Evolutionary conservation across 2,329 filamentous ascomycete species (phyloP).

Genomic region (Aspergillus latus): DNA sequence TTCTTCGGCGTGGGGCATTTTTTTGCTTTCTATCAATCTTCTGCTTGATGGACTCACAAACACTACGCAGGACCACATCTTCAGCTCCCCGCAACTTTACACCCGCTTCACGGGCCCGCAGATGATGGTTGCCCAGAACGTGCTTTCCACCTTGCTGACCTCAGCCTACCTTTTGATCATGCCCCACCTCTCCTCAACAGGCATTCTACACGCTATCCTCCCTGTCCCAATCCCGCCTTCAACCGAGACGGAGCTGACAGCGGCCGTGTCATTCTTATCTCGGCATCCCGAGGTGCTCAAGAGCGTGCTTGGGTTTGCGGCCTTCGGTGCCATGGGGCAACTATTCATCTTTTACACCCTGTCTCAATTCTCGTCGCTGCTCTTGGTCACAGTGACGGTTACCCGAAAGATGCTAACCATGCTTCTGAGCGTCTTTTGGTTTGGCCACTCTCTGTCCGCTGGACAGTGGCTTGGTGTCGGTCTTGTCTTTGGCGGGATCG

Average conservation of each 20-base stretch:
- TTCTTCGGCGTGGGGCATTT: constrained; percentile 67
- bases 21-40: constrained; percentile 83
- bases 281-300: constrained; percentile 78
- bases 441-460: constrained; percentile 79
- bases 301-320: constrained; percentile 86
- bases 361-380: constrained; percentile 83
- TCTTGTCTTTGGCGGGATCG: constrained; percentile 92
- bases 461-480: constrained; percentile 94
- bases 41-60: constrained; percentile 96
- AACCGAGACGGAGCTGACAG: constrained; percentile 71
- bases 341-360: constrained; percentile 98
- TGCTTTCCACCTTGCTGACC: constrained; percentile 79
- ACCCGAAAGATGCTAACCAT: constrained; percentile 99
- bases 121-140: constrained; percentile 99
- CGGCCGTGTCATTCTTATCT: constrained; percentile 77
- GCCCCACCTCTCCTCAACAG: constrained; percentile 73
- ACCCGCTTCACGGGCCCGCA: constrained; percentile 84
- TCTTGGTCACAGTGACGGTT: constrained; percentile 94
- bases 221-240: constrained; percentile 59
- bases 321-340: constrained; percentile 88
- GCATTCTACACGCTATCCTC: constrained; percentile 63
- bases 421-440: constrained; percentile 92
- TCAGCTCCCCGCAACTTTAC: constrained; percentile 63
- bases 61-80: constrained; percentile 94
- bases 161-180: constrained; percentile 71